Evolutionary conservation across 106 monocot species (phyloP).

Genomic region (Allium fistulosum): DNA sequence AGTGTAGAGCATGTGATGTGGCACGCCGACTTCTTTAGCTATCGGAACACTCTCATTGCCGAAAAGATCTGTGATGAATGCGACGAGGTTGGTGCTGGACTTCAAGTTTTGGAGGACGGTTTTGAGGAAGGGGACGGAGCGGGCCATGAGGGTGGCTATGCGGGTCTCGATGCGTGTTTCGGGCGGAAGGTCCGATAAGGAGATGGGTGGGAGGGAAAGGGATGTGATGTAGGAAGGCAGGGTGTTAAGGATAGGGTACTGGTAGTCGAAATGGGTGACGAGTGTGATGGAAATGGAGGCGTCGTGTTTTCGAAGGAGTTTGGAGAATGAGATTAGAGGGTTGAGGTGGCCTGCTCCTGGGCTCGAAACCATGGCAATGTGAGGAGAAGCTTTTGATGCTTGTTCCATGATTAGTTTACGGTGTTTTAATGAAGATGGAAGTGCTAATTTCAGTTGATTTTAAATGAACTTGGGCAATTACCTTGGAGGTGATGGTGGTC

Average conservation of each 20-base stretch:
- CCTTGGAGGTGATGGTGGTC: no score
- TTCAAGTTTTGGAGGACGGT: constrained; percentile 14
- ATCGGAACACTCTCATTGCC: constrained; percentile 11
- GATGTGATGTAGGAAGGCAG: constrained; percentile 28
- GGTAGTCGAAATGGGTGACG: constrained; percentile 24
- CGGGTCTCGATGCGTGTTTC: constrained; percentile 18
- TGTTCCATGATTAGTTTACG: neutral
- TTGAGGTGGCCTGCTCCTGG: constrained; percentile 72
- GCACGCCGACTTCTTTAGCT: constrained; percentile 29
- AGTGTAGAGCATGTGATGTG: constrained; percentile 31
- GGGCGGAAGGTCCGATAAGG: constrained; percentile 37
- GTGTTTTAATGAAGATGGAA: neutral
- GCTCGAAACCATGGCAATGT: constrained; percentile 33
- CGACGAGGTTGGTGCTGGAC: constrained; percentile 15
- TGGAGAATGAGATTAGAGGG: constrained; percentile 42
- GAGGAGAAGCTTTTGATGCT: constrained; percentile 1
- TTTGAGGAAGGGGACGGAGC: constrained; percentile 33
- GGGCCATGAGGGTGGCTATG: constrained; percentile 16
- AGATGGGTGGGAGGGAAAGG: constrained; percentile 29
- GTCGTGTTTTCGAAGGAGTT: constrained; percentile 23
- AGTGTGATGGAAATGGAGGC: constrained; percentile 36
- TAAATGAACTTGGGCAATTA: no score
- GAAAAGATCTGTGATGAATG: constrained; percentile 57
- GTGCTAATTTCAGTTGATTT: no score
- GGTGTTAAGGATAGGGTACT: constrained; percentile 23